These are phyloP conservation scores for Trichosporon faecale DNA, from an alignment of 1,284 basidiomycete species.

Conservation along the genomic window DNA sequence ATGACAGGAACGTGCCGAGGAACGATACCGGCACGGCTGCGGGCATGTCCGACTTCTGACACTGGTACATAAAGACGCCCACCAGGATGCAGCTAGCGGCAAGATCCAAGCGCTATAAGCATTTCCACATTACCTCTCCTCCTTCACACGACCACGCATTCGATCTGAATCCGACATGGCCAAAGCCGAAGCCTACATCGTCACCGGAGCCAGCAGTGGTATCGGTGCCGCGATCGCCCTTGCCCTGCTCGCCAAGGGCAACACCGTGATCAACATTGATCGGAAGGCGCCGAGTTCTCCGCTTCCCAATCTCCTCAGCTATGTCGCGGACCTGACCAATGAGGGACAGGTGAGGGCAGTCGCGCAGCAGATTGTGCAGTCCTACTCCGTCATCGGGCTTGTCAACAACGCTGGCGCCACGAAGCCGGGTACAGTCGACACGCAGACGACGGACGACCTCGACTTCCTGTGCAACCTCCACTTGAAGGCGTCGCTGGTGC, in stretches of 20 bases:
- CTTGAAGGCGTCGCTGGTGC: constrained; percentile 32
- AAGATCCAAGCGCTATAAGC: background rate
- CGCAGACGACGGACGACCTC: constrained; percentile 21
- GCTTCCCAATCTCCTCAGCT: constrained; percentile 58
- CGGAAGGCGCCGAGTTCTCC: constrained; percentile 58
- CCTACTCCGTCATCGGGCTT: constrained; percentile 17
- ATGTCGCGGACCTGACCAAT: constrained; percentile 15
- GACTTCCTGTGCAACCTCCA: constrained; percentile 79
- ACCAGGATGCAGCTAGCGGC: background rate
- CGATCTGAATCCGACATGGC: constrained; percentile 6
- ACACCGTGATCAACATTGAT: constrained; percentile 60
- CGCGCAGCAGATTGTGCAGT: background rate
- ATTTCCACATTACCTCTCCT: background rate
- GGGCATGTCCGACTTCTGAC: constrained; percentile 8
- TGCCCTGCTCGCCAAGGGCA: constrained; percentile 55
- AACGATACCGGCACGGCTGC: background rate
- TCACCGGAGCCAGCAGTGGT: constrained; percentile 51
- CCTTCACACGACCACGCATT: background rate
- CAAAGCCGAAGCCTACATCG: constrained; percentile 25
- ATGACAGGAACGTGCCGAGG: background rate
- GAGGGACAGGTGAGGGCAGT: constrained; percentile 2
- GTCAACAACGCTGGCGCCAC: constrained; percentile 28
- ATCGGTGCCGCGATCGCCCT: constrained; percentile 51
- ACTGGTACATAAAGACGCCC: background rate
- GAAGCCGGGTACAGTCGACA: constrained; percentile 27